Evolutionary conservation across 768 basidiomycete species (phyloP).

Genomic region (Candolleomyces eurysporus): DNA sequence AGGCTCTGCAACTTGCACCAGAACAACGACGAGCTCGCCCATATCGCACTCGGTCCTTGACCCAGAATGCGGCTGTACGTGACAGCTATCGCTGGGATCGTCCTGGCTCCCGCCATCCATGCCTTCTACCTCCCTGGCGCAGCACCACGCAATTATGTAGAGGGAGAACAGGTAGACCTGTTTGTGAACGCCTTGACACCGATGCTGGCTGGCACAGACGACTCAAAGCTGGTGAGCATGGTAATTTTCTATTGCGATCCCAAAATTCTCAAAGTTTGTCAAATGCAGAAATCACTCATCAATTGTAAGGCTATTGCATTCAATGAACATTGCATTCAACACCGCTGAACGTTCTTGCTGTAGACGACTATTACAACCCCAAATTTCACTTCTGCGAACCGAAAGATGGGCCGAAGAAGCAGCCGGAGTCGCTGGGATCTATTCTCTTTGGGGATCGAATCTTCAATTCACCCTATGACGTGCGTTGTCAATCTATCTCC

Average conservation of each 20-base stretch:
- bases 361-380: constrained; percentile 93
- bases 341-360: constrained; percentile 5
- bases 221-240: constrained; percentile 71
- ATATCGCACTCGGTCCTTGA: not conserved
- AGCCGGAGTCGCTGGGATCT: constrained; percentile 86
- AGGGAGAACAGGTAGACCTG: constrained; percentile 73
- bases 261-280: not conserved
- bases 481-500: constrained; percentile 31
- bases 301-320: constrained; percentile 58
- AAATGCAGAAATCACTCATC: constrained; percentile 78
- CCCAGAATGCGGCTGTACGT: constrained; percentile 7
- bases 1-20: not conserved
- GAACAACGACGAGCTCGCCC: constrained; percentile 1
- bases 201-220: constrained; percentile 64
- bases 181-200: constrained; percentile 90
- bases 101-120: constrained; percentile 21
- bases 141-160: constrained; percentile 78
- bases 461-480: constrained; percentile 86
- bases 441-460: constrained; percentile 98
- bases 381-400: constrained; percentile 87
- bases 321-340: not conserved
- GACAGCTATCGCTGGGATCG: not conserved
- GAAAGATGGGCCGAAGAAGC: constrained; percentile 63
- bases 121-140: constrained; percentile 94
- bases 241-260: not conserved